A percentile compares a stretch with the other conserved stretches of the same genome.
Conservation (phyloP, 768 basidiomycete species). For the Macrolepiota fuliginosa region DNA sequence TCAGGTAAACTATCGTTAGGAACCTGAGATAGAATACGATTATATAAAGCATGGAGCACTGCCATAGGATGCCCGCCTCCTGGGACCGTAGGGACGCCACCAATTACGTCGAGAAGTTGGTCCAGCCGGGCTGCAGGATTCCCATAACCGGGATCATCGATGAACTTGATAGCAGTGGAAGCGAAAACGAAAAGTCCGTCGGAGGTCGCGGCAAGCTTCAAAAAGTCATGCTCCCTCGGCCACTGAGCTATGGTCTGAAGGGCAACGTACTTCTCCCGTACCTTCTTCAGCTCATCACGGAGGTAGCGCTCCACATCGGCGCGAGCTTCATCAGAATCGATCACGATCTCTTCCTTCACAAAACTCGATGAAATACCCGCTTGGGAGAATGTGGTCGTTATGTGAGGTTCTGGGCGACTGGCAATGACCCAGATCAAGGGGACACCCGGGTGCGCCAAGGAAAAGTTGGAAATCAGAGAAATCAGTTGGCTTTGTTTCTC, state of each 20-base stretch:
- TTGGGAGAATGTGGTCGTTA: background rate
- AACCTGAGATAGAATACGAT: too few relatives aligned
- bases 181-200: background rate
- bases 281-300: background rate
- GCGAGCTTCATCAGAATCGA: background rate
- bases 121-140: background rate
- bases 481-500: background rate
- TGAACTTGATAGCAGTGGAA: background rate
- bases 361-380: background rate
- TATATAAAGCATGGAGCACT: slow-evolving; percentile 6
- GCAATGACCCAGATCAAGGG: slow-evolving; percentile 1
- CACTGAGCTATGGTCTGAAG: background rate
- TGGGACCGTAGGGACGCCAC: background rate
- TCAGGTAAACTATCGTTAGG: too few relatives aligned
- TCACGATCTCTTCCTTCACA: background rate
- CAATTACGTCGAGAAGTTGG: background rate
- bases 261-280: background rate
- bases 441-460: background rate
- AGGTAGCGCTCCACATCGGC: background rate
- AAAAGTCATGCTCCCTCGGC: background rate
- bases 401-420: slow-evolving; percentile 5
- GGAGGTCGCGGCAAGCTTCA: background rate
- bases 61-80: background rate
- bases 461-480: background rate
- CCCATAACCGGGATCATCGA: background rate